Conservation (phyloP, 495 filamentous ascomycete species). For the Penicillium malachiteum region DNA sequence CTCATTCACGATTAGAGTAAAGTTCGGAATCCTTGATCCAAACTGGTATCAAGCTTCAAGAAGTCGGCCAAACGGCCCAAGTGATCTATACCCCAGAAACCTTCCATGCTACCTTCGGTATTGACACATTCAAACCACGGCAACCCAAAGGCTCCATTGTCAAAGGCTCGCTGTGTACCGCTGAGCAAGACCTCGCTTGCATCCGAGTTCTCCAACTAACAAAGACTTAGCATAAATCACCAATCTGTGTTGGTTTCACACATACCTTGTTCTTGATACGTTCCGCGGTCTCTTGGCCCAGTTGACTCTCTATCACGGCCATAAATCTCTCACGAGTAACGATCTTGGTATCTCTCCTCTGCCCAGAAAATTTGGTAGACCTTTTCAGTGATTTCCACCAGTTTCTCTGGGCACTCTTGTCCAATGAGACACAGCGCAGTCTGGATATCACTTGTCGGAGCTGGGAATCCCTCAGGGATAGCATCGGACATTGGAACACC, state of each 20-base stretch:
- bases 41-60: slow-evolving; percentile 45
- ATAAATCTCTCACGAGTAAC: slow-evolving; percentile 1
- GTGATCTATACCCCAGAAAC: slow-evolving; percentile 66
- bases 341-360: slow-evolving; percentile 8
- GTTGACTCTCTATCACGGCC: slow-evolving; percentile 1
- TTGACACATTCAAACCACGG: slow-evolving; percentile 66
- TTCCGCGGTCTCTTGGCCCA: neutral
- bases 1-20: slow-evolving; percentile 6
- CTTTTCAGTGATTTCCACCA: slow-evolving; percentile 1
- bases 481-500: slow-evolving; percentile 16
- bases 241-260: too few species aligned
- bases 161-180: slow-evolving; percentile 12
- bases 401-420: slow-evolving; percentile 3
- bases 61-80: slow-evolving; percentile 56
- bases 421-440: slow-evolving; percentile 7
- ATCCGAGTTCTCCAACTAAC: neutral
- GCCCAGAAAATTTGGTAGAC: slow-evolving; percentile 15
- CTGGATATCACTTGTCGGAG: slow-evolving; percentile 16
- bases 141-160: slow-evolving; percentile 53
- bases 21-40: slow-evolving; percentile 10
- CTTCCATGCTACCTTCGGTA: slow-evolving; percentile 49
- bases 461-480: slow-evolving; percentile 21
- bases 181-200: neutral
- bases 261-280: neutral
- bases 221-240: neutral